Conservation (phyloP, 768 basidiomycete genomes). For the Mycena rosella region DNA sequence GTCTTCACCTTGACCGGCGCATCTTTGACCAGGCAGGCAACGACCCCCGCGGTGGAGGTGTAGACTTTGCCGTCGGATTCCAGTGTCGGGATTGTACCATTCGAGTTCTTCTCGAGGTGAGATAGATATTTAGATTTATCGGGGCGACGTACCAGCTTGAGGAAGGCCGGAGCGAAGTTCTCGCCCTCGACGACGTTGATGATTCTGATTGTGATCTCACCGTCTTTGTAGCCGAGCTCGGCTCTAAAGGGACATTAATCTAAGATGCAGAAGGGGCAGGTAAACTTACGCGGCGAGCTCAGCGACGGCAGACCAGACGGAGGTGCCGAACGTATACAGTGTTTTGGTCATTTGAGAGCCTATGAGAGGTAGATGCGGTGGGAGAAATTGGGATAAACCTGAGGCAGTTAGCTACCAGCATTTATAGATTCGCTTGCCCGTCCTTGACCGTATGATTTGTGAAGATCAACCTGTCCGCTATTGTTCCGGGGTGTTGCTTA, state of each 20-base stretch:
- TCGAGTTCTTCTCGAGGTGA: constrained; percentile 59
- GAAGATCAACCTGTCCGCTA: too few relatives aligned
- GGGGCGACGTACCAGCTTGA: constrained; percentile 51
- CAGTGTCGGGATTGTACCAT: constrained; percentile 59
- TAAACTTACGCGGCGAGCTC: constrained; percentile 42
- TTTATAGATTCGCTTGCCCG: too few relatives aligned
- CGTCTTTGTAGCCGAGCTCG: constrained; percentile 58
- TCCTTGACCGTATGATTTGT: too few relatives aligned
- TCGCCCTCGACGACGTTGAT: constrained; percentile 60
- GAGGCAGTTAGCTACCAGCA: too few relatives aligned
- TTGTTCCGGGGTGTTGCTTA: too few relatives aligned
- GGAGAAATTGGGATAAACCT: too few relatives aligned
- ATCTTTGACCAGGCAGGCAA: constrained; percentile 54
- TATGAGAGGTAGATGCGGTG: too few relatives aligned
- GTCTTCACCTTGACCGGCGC: constrained; percentile 52
- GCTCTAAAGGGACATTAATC: constrained; percentile 22
- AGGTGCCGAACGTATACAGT: constrained; percentile 42
- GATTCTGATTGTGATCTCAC: constrained; percentile 51
- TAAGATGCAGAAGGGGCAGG: not conserved
- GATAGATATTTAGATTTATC: not conserved
- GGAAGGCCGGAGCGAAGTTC: constrained; percentile 62
- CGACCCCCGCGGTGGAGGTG: constrained; percentile 56
- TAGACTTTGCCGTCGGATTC: constrained; percentile 50
- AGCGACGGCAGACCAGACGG: constrained; percentile 45
- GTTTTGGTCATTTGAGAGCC: constrained; percentile 43